Conservation (phyloP, 768 basidiomycete species). For the Serendipita indica region DNA sequence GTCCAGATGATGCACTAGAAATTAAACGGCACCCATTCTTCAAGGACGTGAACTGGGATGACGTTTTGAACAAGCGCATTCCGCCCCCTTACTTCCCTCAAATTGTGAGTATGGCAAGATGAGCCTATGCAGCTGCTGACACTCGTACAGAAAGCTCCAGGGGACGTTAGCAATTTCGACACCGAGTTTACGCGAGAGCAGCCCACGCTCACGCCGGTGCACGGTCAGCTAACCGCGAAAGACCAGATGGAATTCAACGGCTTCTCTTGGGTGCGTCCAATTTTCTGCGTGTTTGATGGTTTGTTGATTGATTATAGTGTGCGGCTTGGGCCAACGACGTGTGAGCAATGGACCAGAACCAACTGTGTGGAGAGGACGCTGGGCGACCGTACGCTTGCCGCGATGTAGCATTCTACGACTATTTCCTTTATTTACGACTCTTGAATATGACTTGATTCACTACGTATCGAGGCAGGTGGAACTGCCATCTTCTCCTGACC, state of each 20-base stretch:
- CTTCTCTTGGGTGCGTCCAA: conserved; percentile 68
- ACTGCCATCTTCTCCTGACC: no score
- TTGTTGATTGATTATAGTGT: background rate
- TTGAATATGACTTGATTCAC: no score
- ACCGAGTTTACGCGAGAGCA: conserved; percentile 95
- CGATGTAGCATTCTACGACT: no score
- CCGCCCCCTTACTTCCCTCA: conserved; percentile 96
- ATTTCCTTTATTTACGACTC: no score
- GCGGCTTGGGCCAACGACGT: background rate
- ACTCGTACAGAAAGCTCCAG: conserved; percentile 18
- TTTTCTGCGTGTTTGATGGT: background rate
- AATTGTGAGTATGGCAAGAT: conserved; percentile 43
- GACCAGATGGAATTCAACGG: conserved; percentile 95
- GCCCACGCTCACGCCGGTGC: conserved; percentile 93
- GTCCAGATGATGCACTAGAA: conserved; percentile 85
- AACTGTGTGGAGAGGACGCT: no score
- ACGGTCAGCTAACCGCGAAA: conserved; percentile 74
- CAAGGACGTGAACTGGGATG: conserved; percentile 94
- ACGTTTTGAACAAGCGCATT: conserved; percentile 93
- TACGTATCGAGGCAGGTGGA: no score
- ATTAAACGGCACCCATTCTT: conserved; percentile 98
- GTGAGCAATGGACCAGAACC: no score
- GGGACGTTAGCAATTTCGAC: conserved; percentile 60
- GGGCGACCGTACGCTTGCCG: no score
- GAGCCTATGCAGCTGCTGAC: background rate